Evolutionary conservation across 352 stramenopile genomes (phyloP), one percentile per base, ranked within the genome.

Genomic region (Globisporangium middletonii): DNA sequence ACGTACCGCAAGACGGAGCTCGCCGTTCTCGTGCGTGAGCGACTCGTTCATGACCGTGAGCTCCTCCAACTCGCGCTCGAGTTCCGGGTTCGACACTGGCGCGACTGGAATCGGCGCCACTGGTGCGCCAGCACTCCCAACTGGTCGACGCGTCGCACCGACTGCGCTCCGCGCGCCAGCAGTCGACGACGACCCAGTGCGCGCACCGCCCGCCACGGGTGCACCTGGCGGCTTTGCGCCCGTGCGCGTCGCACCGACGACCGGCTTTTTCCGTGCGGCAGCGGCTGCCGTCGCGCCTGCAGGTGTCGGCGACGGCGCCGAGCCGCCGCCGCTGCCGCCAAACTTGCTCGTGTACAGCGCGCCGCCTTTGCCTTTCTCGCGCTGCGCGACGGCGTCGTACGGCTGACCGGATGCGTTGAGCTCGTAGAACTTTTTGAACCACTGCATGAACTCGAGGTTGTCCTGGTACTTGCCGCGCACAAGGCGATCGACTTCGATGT

Each of bases 381-480:
- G 88, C 33, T 97, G 84, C 4, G 81, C 83, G 0, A 96, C 55
- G 2, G 96, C 73, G 78, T 99, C 96, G 73, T 99, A 99, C 11
- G 97, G 90, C 35, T 76, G 64, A 4, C 73, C 69, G 2, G 73
- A 80, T n/a, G 73, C 80, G 57, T 94, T 96, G 57, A 90, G 71
- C 49, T 98, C 89, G 69, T 95, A 97, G 54, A 98, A 97, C 28
- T 78, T 77, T 59, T 97, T 97, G 62, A 96, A 94, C 90, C 96
- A 99, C 78, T 99, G 97, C 89, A 99, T 99, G 69, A 99, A 99
- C 74, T 99, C 98, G 58, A 99, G 84, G 75, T 99, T 99, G 72
- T 99, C 97, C 72, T 99, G 97, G 83, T 99, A 99, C 71, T 99
- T 99, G 48, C 92, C 98, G 23, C 96, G 85, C 64, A 99, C 97